These are phyloP conservation scores for Talaromyces sp. DNA, from an alignment of 2,329 filamentous ascomycete genomes.

Conservation along the genomic window DNA sequence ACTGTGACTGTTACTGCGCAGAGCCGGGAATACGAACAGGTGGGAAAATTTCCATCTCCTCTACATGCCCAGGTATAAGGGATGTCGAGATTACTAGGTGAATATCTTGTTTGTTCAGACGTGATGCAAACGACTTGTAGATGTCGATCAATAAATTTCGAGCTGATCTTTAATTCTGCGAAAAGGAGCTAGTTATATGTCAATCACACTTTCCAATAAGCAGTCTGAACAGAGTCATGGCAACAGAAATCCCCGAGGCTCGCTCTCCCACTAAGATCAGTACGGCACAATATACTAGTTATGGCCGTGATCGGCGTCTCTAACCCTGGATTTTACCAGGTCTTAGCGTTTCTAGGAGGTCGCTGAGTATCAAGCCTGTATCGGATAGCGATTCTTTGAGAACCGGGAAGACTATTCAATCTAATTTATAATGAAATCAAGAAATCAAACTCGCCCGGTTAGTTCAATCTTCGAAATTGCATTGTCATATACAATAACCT, in stretches of 20 bases:
- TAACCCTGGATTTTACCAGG: background rate
- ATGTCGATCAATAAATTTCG: background rate
- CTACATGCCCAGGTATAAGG: background rate
- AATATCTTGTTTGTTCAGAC: background rate
- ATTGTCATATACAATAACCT: background rate
- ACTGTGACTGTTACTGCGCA: background rate
- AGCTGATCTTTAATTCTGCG: background rate
- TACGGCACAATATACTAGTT: background rate
- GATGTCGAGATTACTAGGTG: background rate
- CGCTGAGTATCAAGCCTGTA: background rate
- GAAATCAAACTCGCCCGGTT: background rate
- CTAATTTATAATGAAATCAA: background rate
- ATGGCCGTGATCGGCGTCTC: background rate
- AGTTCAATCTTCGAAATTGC: background rate
- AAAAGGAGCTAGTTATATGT: background rate
- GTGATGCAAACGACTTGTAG: background rate
- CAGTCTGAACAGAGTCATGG: background rate
- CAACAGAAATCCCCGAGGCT: background rate
- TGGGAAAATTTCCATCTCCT: background rate
- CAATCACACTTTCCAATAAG: background rate
- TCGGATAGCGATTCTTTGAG: background rate
- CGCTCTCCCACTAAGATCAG: background rate
- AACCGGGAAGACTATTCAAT: background rate
- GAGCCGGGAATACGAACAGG: background rate
- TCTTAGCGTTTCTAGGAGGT: background rate